phyloP scores from a whole-genome alignment of 2,329 filamentous ascomycete species.

The Epichloe glyceriae region DNA sequence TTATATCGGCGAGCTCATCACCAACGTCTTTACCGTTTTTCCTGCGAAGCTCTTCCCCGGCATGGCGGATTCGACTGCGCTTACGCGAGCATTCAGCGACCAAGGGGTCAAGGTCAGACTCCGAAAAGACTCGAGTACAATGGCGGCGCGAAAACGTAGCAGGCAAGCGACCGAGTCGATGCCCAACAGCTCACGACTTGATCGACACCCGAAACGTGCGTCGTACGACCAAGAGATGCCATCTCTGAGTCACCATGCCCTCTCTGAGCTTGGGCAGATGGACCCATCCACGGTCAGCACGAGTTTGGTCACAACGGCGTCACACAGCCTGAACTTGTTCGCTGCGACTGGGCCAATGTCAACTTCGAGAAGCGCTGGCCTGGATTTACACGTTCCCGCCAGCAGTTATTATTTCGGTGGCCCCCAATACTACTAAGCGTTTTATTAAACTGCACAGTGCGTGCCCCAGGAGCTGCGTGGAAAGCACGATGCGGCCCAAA shows the following conservation, averaged over 20 bases:
- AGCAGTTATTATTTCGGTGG: constrained; percentile 10
- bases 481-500: not conserved
- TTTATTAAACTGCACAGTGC: too few species aligned
- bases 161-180: constrained; percentile 12
- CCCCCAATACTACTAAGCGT: constrained; percentile 8
- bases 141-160: constrained; percentile 34
- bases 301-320: constrained; percentile 4
- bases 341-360: constrained; percentile 6
- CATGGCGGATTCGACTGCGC: constrained; percentile 66
- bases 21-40: constrained; percentile 53
- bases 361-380: constrained; percentile 7
- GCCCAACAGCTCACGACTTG: constrained; percentile 3
- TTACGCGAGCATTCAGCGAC: constrained; percentile 74
- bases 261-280: constrained; percentile 9
- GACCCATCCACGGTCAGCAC: constrained; percentile 4
- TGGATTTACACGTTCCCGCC: constrained; percentile 8
- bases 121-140: constrained; percentile 64
- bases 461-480: too few species aligned
- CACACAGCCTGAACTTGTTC: constrained; percentile 6
- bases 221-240: constrained; percentile 11
- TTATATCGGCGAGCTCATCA: constrained; percentile 22
- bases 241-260: constrained; percentile 6
- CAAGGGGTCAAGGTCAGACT: constrained; percentile 74
- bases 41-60: constrained; percentile 61
- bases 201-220: constrained; percentile 11